Base-by-base conservation (phyloP, 2,329 filamentous ascomycete species). In the Zalaria sp. region DNA sequence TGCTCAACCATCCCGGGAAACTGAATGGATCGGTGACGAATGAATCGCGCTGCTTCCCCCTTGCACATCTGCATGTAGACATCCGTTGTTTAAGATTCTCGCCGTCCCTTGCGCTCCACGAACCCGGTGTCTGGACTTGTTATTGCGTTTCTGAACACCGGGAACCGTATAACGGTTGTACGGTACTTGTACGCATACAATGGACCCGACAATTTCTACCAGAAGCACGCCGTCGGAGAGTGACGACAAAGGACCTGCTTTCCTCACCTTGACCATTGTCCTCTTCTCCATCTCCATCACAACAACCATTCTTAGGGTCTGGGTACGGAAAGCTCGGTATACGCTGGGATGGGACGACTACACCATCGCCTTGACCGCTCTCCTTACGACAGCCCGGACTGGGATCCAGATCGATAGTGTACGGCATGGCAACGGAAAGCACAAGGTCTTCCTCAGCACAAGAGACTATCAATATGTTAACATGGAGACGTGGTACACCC, bases 311-410 rank as follows among this genome's bases (percentile, higher is more conserved):
- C 35, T 47, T 26, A 39, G 45, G 28, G 40, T 40, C 35, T 45
- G 39, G 40, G 37, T 38, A 3, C 40, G 43, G 36, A 34, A 36
- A 35, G 40, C 37, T 25, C 37, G 38, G 11, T 27, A 37, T 5
- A 27, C 40, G 11, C 34, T 60, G 4, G 57, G 59, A 29, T 59
- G 55, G 58, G 63, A 66, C 45, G 63, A 65, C 45, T 59, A 58
- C 38, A 55, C 57, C 26, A 63, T 64, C 37, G 37, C 47, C 25
- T 8, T 55, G 6, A 57, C 53, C 3, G 51, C 55, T 5, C 7
- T 54, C 5, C 49, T 64, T 3, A 54, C 53, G 26, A 47, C 57
- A 31, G 43, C 52, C 4, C 56, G 62, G n/a, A 58, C 56, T 28
- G 53, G 45, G 3, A 48, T 63, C 3, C 59, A 65, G 38, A 53